Conservation (phyloP, 2,329 filamentous ascomycete species). For the Penicillium concentricum region DNA sequence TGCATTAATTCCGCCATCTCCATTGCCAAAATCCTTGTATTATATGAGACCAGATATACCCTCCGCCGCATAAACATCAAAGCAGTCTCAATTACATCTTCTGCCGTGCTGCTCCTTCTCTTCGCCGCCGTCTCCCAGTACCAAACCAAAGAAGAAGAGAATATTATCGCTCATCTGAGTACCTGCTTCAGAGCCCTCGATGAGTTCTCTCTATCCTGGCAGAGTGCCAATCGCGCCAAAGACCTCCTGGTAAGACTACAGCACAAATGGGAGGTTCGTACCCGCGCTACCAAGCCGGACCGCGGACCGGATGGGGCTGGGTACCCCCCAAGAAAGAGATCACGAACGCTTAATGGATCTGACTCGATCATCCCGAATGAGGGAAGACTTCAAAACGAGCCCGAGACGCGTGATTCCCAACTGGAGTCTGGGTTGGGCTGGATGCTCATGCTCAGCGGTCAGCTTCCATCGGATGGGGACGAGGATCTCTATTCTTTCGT, state of each 20-base stretch:
- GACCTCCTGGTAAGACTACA: conserved; percentile 11
- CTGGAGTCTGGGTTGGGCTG: conserved; percentile 1
- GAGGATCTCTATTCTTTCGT: conserved; percentile 1
- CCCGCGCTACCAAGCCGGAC: background rate
- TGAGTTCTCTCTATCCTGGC: conserved; percentile 16
- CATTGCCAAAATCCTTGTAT: conserved; percentile 13
- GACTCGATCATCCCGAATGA: background rate
- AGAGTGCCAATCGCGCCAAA: conserved; percentile 15
- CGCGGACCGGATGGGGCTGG: background rate
- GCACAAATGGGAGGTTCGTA: conserved; percentile 13
- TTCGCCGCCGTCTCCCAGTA: conserved; percentile 14
- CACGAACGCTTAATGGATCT: background rate
- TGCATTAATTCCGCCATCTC: conserved; percentile 19
- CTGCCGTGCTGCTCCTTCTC: conserved; percentile 16
- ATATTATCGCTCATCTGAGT: conserved; percentile 9
- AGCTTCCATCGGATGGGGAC: background rate
- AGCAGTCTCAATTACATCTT: conserved; percentile 19
- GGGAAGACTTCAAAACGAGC: background rate
- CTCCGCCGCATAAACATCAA: conserved; percentile 17
- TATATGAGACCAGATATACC: conserved; percentile 15
- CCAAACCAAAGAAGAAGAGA: background rate
- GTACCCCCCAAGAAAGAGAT: conserved; percentile 1
- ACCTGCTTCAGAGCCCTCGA: conserved; percentile 18
- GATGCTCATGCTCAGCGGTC: conserved; percentile 6
- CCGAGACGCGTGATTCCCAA: background rate